A percentile compares a stretch with the other conserved stretches of the same genome.
Evolutionary conservation across 192 early-diverging fungal species (phyloP).

Genomic region (Pilaira anomala): DNA sequence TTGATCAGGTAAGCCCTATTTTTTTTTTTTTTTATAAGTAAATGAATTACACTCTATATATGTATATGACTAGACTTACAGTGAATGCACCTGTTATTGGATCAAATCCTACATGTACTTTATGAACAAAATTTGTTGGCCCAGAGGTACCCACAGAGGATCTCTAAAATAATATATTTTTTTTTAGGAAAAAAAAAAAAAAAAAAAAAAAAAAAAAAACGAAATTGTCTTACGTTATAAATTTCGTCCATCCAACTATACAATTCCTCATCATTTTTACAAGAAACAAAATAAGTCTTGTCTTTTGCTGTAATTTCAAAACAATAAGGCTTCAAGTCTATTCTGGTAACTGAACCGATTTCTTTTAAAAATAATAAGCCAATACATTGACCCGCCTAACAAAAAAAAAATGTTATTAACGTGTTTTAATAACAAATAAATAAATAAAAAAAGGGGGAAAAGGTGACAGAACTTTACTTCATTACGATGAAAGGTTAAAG

Average conservation of each 20-base stretch:
- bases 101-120: slow-evolving; percentile 75
- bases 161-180: slow-evolving; percentile 42
- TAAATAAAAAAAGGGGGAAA: slow-evolving; percentile 2
- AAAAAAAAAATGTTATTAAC: slow-evolving; percentile 12
- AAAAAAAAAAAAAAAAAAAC: background rate
- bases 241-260: slow-evolving; percentile 99
- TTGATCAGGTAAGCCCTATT: slow-evolving; percentile 85
- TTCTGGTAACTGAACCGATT: slow-evolving; percentile 81
- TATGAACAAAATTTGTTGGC: slow-evolving; percentile 85
- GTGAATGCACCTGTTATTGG: slow-evolving; percentile 57
- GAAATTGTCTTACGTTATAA: slow-evolving; percentile 64
- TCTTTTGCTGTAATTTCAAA: slow-evolving; percentile 94
- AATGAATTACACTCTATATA: background rate
- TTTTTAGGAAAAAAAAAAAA: background rate
- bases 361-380: slow-evolving; percentile 91
- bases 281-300: slow-evolving; percentile 88
- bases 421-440: background rate
- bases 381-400: slow-evolving; percentile 85
- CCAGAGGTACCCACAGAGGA: slow-evolving; percentile 78
- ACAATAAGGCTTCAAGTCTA: slow-evolving; percentile 89
- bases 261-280: slow-evolving; percentile 93
- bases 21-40: background rate
- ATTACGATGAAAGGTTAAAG: slow-evolving; percentile 89
- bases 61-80: slow-evolving; percentile 34
- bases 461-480: slow-evolving; percentile 84